Percentiles rank a stretch among this genome's conserved stretches.
Evolutionary conservation across 1,284 basidiomycete species (phyloP).

Genomic region (Heterobasidion occidentale): DNA sequence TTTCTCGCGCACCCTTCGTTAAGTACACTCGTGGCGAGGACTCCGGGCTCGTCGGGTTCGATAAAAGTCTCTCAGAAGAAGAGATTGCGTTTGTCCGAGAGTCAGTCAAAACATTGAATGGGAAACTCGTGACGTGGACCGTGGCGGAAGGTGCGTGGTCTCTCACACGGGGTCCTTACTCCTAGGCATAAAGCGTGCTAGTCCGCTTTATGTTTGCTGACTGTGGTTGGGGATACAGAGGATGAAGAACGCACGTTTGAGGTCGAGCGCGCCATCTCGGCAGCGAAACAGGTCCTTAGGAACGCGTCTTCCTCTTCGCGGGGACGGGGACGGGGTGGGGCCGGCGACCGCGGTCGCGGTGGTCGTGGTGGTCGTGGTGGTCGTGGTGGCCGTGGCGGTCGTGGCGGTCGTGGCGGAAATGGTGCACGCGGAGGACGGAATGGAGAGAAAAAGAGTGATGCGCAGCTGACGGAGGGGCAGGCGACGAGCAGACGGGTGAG

Average conservation of each 20-base stretch:
- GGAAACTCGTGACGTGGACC: constrained; percentile 53
- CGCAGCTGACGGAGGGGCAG: constrained; percentile 13
- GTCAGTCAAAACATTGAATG: constrained; percentile 52
- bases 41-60: constrained; percentile 36
- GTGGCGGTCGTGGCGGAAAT: constrained; percentile 22
- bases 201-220: neutral
- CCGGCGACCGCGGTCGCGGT: constrained; percentile 32
- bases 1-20: constrained; percentile 68
- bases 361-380: constrained; percentile 38
- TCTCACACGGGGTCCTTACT: neutral
- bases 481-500: constrained; percentile 41
- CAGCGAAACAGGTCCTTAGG: constrained; percentile 39
- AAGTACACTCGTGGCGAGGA: constrained; percentile 55
- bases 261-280: constrained; percentile 59
- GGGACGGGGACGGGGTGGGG: constrained; percentile 20
- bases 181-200: constrained; percentile 1
- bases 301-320: constrained; percentile 12
- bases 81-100: constrained; percentile 59
- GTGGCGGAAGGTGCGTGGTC: constrained; percentile 44
- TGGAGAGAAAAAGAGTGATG: constrained; percentile 16
- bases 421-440: constrained; percentile 20
- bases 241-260: constrained; percentile 62
- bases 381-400: constrained; percentile 34
- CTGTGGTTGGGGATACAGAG: constrained; percentile 26
- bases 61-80: constrained; percentile 57